Evolutionary conservation across 371 early-diverging fungal species (phyloP).

Genomic region (Thermomucor indicae-seudaticae): DNA sequence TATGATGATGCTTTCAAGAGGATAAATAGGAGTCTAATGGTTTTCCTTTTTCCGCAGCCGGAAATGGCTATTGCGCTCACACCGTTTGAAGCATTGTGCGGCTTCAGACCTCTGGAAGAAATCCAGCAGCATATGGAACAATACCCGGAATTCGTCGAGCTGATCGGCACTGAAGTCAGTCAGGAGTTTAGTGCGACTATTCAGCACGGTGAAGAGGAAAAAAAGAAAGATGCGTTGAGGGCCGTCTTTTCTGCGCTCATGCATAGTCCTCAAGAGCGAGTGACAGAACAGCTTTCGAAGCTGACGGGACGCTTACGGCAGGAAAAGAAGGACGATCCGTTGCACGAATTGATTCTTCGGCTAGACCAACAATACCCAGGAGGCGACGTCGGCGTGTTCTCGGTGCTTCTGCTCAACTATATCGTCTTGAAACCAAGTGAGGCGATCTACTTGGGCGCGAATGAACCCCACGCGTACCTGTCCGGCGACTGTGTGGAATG

Average conservation of each 20-base stretch:
- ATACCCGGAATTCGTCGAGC: conserved; percentile 73
- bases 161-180: conserved; percentile 54
- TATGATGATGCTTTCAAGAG: conserved; percentile 7
- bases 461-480: conserved; percentile 96
- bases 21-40: not conserved
- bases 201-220: conserved; percentile 18
- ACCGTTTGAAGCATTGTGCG: conserved; percentile 92
- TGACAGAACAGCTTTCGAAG: conserved; percentile 43
- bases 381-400: conserved; percentile 89
- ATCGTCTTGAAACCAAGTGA: conserved; percentile 79
- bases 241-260: conserved; percentile 70
- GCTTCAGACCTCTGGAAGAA: conserved; percentile 87
- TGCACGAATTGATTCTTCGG: conserved; percentile 68
- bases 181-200: conserved; percentile 28
- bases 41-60: conserved; percentile 56
- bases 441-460: conserved; percentile 93
- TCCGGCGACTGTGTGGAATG: conserved; percentile 97
- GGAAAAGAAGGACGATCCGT: conserved; percentile 10
- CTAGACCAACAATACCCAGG: conserved; percentile 82
- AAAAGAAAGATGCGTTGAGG: conserved; percentile 58
- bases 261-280: conserved; percentile 47
- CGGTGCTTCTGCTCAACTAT: conserved; percentile 85
- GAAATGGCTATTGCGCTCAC: conserved; percentile 98
- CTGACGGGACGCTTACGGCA: conserved; percentile 49
- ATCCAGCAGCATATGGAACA: conserved; percentile 59